These are phyloP conservation scores for Omphalotus olearius DNA, from an alignment of 1,284 basidiomycete genomes.

Conservation along the genomic window DNA sequence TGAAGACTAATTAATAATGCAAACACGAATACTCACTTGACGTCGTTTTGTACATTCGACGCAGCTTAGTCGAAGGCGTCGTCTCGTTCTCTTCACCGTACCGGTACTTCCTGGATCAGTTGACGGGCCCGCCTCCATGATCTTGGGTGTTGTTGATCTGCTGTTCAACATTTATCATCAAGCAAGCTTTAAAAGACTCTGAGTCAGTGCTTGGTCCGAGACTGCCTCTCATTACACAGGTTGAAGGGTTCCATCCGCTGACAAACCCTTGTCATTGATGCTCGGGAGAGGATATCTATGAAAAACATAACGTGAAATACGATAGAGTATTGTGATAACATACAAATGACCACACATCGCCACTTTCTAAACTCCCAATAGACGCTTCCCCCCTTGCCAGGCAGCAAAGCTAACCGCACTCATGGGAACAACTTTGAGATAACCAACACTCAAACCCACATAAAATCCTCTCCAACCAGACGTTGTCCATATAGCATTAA, in stretches of 20 bases:
- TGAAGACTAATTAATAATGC: neutral
- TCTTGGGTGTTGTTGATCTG: neutral
- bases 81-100: slow-evolving; percentile 38
- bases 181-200: too few relatives aligned
- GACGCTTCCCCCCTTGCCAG: slow-evolving; percentile 70
- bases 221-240: too few relatives aligned
- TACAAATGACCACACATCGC: slow-evolving; percentile 10
- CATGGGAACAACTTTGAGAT: slow-evolving; percentile 97
- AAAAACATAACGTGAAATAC: slow-evolving; percentile 9
- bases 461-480: slow-evolving; percentile 89
- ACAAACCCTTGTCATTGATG: too few relatives aligned
- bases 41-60: slow-evolving; percentile 53
- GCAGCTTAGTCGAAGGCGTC: slow-evolving; percentile 45
- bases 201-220: neutral
- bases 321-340: slow-evolving; percentile 16
- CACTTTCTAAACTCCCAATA: slow-evolving; percentile 44
- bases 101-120: slow-evolving; percentile 4
- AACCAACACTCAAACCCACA: slow-evolving; percentile 91
- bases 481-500: slow-evolving; percentile 60
- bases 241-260: too few relatives aligned
- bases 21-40: slow-evolving; percentile 33
- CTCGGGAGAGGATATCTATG: neutral
- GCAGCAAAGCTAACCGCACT: slow-evolving; percentile 79
- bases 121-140: too few relatives aligned
- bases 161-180: neutral